Conservation (phyloP, 208 protist species). For the Leishmania major region DNA sequence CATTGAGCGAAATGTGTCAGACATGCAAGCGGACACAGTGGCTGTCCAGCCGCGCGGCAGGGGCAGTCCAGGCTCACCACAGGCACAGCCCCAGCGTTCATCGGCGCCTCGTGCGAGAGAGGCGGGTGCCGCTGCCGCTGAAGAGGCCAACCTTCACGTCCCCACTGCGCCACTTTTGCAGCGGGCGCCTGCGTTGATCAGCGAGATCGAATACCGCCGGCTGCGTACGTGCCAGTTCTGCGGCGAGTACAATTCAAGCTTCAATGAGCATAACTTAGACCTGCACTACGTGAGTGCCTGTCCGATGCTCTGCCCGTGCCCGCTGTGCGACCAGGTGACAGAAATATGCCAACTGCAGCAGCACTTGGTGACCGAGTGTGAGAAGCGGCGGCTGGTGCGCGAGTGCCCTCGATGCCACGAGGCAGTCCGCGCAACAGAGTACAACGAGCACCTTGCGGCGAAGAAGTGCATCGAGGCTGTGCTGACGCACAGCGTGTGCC, state of each 20-base stretch:
- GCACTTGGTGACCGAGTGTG: conserved; percentile 90
- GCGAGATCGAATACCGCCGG: conserved; percentile 32
- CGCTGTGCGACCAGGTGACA: conserved; percentile 91
- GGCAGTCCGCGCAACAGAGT: conserved; percentile 79
- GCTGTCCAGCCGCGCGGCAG: conserved; percentile 14
- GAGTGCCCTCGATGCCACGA: conserved; percentile 92
- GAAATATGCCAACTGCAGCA: conserved; percentile 90
- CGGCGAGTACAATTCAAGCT: conserved; percentile 67
- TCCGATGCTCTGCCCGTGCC: conserved; percentile 92
- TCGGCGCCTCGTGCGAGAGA: conserved; percentile 6
- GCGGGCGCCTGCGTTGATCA: conserved; percentile 5
- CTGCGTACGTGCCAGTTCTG: conserved; percentile 90
- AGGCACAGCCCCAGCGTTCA: conserved; percentile 1
- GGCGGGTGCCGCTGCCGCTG: background rate
- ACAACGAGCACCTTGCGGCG: conserved; percentile 69
- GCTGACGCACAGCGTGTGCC: conserved; percentile 78
- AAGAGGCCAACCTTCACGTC: background rate
- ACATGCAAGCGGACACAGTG: conserved; percentile 23
- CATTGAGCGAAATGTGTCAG: conserved; percentile 5
- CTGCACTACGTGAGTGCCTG: conserved; percentile 87
- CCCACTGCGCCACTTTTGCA: conserved; percentile 3
- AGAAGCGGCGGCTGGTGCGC: conserved; percentile 61
- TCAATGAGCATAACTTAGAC: conserved; percentile 77
- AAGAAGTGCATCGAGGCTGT: conserved; percentile 73
- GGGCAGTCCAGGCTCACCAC: conserved; percentile 1